Conservation (phyloP, 495 filamentous ascomycete species). For the Aspergillus affinis region DNA sequence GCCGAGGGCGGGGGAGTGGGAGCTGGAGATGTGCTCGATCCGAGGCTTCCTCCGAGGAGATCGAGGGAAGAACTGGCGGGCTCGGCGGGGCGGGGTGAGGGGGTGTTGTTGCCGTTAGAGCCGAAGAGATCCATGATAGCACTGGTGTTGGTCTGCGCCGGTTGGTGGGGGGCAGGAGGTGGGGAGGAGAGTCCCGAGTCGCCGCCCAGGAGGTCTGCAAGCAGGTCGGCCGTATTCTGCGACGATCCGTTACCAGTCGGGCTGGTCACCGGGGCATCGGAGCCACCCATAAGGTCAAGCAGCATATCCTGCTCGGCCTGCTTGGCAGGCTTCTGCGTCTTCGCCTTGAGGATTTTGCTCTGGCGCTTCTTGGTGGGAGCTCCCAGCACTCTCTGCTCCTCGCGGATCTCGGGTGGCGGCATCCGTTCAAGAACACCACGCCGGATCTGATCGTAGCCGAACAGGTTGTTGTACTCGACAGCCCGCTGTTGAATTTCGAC, state of each 20-base stretch:
- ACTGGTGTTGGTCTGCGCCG: slow-evolving; percentile 55
- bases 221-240: slow-evolving; percentile 78
- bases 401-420: slow-evolving; percentile 94
- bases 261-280: slow-evolving; percentile 54
- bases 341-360: slow-evolving; percentile 68
- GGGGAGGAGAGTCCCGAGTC: slow-evolving; percentile 52
- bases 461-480: slow-evolving; percentile 92
- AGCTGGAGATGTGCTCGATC: slow-evolving; percentile 42
- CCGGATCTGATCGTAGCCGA: slow-evolving; percentile 83
- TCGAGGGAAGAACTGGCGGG: slow-evolving; percentile 48
- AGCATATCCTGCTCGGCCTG: slow-evolving; percentile 87
- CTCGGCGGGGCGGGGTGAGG: slow-evolving; percentile 35
- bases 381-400: slow-evolving; percentile 87
- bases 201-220: slow-evolving; percentile 76
- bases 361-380: slow-evolving; percentile 76
- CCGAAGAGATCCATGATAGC: slow-evolving; percentile 86
- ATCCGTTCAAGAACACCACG: slow-evolving; percentile 93
- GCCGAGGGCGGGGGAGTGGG: slow-evolving; percentile 42
- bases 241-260: slow-evolving; percentile 59
- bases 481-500: slow-evolving; percentile 94
- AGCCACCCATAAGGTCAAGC: slow-evolving; percentile 88
- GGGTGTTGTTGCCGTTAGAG: slow-evolving; percentile 39
- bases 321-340: slow-evolving; percentile 70
- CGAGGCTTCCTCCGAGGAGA: slow-evolving; percentile 45
- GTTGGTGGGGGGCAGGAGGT: slow-evolving; percentile 49